Conservation (phyloP, 2,329 filamentous ascomycete species). For the Paracorniculantispora psalliotae region DNA sequence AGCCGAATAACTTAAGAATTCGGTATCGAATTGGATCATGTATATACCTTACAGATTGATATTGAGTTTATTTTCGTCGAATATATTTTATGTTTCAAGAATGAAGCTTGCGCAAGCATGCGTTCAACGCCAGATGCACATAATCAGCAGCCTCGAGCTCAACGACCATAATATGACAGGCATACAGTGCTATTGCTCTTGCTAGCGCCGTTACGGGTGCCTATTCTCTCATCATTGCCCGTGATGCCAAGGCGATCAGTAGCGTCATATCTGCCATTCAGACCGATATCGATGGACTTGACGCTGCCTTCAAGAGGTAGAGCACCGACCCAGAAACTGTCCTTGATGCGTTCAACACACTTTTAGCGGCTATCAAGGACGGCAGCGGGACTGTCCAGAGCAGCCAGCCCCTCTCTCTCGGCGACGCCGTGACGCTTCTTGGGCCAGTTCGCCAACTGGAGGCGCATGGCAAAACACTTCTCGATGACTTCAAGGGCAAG, state of each 20-base stretch:
- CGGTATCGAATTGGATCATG: too few species aligned
- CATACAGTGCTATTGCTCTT: too few species aligned
- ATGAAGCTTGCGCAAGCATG: too few species aligned
- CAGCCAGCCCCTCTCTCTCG: constrained; percentile 17
- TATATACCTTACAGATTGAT: too few species aligned
- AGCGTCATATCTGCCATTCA: constrained; percentile 17
- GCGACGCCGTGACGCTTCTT: constrained; percentile 17
- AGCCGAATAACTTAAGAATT: too few species aligned
- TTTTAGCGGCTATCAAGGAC: constrained; percentile 15
- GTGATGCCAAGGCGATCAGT: not conserved
- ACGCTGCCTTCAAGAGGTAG: constrained; percentile 19
- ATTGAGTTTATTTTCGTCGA: too few species aligned
- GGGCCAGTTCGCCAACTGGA: constrained; percentile 19
- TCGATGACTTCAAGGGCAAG: constrained; percentile 16
- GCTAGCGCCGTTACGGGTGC: too few species aligned
- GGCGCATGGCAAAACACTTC: not conserved
- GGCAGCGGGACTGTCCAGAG: constrained; percentile 15
- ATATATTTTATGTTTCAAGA: too few species aligned
- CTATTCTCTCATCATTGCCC: not conserved
- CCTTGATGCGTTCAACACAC: constrained; percentile 13
- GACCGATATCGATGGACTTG: constrained; percentile 15
- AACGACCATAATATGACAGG: too few species aligned
- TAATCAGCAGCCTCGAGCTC: too few species aligned
- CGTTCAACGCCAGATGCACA: too few species aligned
- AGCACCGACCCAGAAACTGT: constrained; percentile 16